phyloP scores from a whole-genome alignment of 225 moss, liverwort and hornwort species.

The Climacium dendroides region DNA sequence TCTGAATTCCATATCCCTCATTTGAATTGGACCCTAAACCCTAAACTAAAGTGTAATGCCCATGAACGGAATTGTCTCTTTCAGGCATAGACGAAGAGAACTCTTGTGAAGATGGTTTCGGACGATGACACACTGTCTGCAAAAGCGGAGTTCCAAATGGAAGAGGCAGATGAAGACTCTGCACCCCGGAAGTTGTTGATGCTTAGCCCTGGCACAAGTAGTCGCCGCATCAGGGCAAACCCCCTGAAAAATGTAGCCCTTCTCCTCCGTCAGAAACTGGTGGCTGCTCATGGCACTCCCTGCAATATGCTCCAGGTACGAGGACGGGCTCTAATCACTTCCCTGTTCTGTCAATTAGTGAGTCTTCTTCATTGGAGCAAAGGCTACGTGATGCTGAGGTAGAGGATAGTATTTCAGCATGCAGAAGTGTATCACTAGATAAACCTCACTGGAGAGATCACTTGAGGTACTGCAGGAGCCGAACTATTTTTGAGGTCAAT shows the following conservation, averaged over 20 bases:
- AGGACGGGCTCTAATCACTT: background rate
- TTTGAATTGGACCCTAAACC: background rate
- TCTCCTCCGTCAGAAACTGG: slow-evolving; percentile 29
- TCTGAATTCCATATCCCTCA: background rate
- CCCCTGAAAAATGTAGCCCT: slow-evolving; percentile 31
- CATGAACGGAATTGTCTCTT: background rate
- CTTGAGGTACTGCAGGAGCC: background rate
- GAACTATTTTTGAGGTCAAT: background rate
- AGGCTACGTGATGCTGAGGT: background rate
- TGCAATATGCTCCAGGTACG: slow-evolving; percentile 37
- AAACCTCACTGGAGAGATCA: background rate
- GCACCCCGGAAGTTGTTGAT: background rate
- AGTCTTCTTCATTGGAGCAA: background rate
- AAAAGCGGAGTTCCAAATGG: background rate
- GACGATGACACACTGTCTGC: background rate
- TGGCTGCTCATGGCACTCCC: slow-evolving; percentile 13
- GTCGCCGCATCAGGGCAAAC: slow-evolving; percentile 3
- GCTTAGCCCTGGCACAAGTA: background rate
- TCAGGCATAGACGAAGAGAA: background rate
- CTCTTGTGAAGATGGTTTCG: background rate
- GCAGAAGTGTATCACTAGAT: background rate
- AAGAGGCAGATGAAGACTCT: background rate
- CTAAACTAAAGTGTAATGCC: background rate
- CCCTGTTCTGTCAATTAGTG: background rate
- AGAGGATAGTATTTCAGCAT: background rate